These are phyloP conservation scores for Euryodendron excelsum DNA, from an alignment of 148 eudicot genomes.

Conservation along the genomic window DNA sequence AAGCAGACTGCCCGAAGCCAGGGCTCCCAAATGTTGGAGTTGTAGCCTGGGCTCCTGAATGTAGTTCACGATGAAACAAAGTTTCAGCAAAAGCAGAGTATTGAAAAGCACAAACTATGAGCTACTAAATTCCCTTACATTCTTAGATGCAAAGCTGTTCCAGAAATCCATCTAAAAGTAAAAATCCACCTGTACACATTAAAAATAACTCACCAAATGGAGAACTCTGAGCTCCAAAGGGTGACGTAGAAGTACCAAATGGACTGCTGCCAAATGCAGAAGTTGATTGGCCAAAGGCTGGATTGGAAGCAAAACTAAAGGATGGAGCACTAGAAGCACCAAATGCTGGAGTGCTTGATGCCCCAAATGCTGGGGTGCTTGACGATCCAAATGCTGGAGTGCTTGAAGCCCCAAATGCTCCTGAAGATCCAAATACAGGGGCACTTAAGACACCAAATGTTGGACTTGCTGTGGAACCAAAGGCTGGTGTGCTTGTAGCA, in stretches of 20 bases:
- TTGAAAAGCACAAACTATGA: constrained; percentile 1
- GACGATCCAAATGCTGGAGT: constrained; percentile 56
- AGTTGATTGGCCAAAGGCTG: constrained; percentile 50
- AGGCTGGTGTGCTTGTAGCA: constrained; percentile 34
- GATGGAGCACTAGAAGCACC: constrained; percentile 48
- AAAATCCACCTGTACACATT: not conserved
- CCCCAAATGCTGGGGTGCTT: constrained; percentile 49
- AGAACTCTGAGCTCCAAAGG: constrained; percentile 65
- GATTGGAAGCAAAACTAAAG: constrained; percentile 38
- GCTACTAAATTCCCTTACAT: constrained; percentile 3
- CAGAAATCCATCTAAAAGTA: not conserved
- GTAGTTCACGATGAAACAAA: constrained; percentile 1
- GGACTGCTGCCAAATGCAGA: constrained; percentile 57
- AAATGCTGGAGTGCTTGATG: constrained; percentile 51
- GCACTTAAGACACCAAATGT: constrained; percentile 49
- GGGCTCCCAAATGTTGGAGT: constrained; percentile 57
- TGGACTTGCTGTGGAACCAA: constrained; percentile 39
- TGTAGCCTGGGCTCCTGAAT: constrained; percentile 68
- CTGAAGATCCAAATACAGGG: constrained; percentile 54
- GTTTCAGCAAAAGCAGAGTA: constrained; percentile 19
- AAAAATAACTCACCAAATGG: constrained; percentile 51
- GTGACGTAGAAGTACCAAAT: constrained; percentile 51
- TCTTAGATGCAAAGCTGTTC: not conserved
- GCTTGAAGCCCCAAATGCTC: constrained; percentile 57
- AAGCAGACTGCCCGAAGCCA: constrained; percentile 63